Percentiles rank a stretch among this genome's conserved stretches.
phyloP scores from a whole-genome alignment of 768 basidiomycete genomes.

The Amyloporia xantha region DNA sequence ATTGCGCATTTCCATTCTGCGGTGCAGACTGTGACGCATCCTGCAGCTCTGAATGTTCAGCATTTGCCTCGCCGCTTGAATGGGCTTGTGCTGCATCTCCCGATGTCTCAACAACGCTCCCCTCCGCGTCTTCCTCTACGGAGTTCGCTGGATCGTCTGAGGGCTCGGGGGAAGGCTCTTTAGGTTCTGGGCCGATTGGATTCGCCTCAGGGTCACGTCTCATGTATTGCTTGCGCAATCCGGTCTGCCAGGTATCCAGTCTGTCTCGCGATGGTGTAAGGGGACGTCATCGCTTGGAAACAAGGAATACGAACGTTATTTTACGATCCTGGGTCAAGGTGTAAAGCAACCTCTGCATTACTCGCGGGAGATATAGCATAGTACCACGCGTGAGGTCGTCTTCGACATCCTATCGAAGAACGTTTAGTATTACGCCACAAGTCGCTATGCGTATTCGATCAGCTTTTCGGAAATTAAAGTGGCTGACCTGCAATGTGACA shows the following conservation, averaged over 20 bases:
- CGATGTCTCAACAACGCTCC: constrained; percentile 10
- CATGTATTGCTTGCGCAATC: constrained; percentile 69
- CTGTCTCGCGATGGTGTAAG: constrained; percentile 29
- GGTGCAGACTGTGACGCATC: constrained; percentile 3
- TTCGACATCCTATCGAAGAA: constrained; percentile 59
- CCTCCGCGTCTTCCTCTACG: constrained; percentile 16
- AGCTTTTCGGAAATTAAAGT: too few species aligned
- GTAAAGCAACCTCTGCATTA: constrained; percentile 70
- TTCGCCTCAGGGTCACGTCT: constrained; percentile 66
- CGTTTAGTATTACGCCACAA: constrained; percentile 7
- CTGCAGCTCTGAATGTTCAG: constrained; percentile 6
- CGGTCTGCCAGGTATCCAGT: constrained; percentile 71
- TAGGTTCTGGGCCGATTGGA: constrained; percentile 62
- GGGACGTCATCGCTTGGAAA: constrained; percentile 9
- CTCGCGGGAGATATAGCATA: constrained; percentile 54
- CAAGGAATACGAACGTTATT: constrained; percentile 48
- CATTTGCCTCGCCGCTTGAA: not conserved
- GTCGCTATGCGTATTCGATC: too few species aligned
- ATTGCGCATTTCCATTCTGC: not conserved
- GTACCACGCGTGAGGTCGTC: constrained; percentile 62
- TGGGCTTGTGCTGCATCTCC: not conserved
- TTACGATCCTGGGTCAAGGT: constrained; percentile 77
- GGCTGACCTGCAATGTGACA: constrained; percentile 63
- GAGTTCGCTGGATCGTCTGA: constrained; percentile 7
- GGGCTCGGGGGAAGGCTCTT: constrained; percentile 20